Evolutionary conservation across 768 basidiomycete genomes (phyloP).

Genomic region (Pleurotus tuber-regium): DNA sequence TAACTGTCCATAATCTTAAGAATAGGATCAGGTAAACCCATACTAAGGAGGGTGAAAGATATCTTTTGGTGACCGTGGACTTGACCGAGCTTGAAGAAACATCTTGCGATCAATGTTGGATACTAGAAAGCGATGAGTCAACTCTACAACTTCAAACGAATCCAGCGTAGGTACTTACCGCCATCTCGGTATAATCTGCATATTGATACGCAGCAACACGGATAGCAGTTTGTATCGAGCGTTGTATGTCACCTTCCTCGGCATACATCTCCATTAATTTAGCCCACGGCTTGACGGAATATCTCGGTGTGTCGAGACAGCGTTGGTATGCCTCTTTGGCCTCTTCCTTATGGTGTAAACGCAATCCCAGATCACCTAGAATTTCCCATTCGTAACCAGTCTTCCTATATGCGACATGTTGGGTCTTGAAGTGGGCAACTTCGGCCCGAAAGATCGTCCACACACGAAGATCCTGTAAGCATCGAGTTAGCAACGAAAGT

Average conservation of each 20-base stretch:
- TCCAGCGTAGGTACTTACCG: slow-evolving; percentile 48
- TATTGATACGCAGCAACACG: slow-evolving; percentile 91
- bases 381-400: slow-evolving; percentile 99
- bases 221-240: slow-evolving; percentile 88
- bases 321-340: slow-evolving; percentile 98
- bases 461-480: slow-evolving; percentile 90
- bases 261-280: slow-evolving; percentile 95
- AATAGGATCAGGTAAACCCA: slow-evolving; percentile 89
- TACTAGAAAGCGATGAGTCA: slow-evolving; percentile 47
- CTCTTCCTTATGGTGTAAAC: slow-evolving; percentile 97
- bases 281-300: slow-evolving; percentile 89
- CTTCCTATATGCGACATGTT: slow-evolving; percentile 96
- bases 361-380: slow-evolving; percentile 86
- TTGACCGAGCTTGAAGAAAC: slow-evolving; percentile 91
- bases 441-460: slow-evolving; percentile 99
- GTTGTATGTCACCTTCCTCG: slow-evolving; percentile 93
- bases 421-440: slow-evolving; percentile 97
- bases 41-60: slow-evolving; percentile 87
- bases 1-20: slow-evolving; percentile 93
- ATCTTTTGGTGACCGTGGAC: slow-evolving; percentile 95
- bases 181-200: slow-evolving; percentile 86
- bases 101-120: slow-evolving; percentile 85
- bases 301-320: slow-evolving; percentile 82
- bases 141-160: neutral
- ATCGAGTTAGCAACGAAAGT: too few relatives aligned